Evolutionary conservation across 2,329 filamentous ascomycete species (phyloP), one percentile per base, ranked within the genome.

Genomic region (Pestalotiopsis fici): DNA sequence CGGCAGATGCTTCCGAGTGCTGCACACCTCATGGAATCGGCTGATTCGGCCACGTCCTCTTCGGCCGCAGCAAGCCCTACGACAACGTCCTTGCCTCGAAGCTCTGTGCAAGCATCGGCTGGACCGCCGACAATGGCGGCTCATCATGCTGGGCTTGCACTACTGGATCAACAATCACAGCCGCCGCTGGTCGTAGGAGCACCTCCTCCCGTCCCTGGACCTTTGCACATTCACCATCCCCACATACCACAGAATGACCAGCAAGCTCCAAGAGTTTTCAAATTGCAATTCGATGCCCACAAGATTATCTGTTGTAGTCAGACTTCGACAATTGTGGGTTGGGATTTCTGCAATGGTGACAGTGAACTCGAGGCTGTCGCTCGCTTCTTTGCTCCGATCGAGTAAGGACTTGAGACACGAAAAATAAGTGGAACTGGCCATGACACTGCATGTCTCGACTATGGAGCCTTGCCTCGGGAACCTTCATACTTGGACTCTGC

Each of bases 271-370:
- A 82, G 96, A 27, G 93, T 99, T 3, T 99, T 98, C 84, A 99
- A 99, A 80, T 85, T 98, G 43, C 96, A 99, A 78, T 99, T 98
- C 73, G 96, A 99, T 77, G 93, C 94, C 0, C 88, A 94, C 25
- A 90, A 95, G 73, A 97, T 99, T 72, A 92, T 99, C 65, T 98
- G 95, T 82, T 98, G 95, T 77, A 96, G 93, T 71, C 95, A 98
- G 78, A 94, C 96, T 66, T 91, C 91, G 50, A 90, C 92, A 18
- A 98, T 99, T 75, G 94, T 98, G 0, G 96, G 95, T 0, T 99
- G 96, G 96, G 96, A 99, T 79, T 99, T 98, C 85, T 96, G 94
- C 68, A 93, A 94, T 72, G 91, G 89, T 4, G 95, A 99, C 71
- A 80, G 87, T 66, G 92, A 97, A 72, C 87, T 98, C 65, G 88